Evolutionary conservation across 768 basidiomycete species (phyloP), one percentile per base, ranked within the genome.

Genomic region (Lentinus brumalis): DNA sequence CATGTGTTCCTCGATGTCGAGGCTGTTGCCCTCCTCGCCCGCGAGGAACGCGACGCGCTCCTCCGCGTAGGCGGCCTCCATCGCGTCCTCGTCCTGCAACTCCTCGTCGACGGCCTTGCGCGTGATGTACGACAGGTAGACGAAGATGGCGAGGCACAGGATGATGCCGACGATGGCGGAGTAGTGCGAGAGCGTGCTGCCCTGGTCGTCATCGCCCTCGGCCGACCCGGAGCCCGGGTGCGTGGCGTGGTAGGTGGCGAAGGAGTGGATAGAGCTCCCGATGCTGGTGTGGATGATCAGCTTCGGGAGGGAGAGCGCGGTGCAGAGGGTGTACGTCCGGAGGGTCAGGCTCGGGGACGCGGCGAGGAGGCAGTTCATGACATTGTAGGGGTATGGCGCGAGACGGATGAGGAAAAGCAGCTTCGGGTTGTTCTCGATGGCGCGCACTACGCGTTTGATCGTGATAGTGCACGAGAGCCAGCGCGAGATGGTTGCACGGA

Each of bases 351-450:
- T 86, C 35, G 88, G 87, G n/a, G 91, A 86, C 2, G 92, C 91
- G 8, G 95, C 94, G 50, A 97, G 83, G 50, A 97, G 86, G 70
- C 90, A 92, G 78, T 96, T 97, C 87, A 96, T 92, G 69, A 96
- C 91, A 76, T 96, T 96, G 78, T 91, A 93, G 0, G 90, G 92
- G 71, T 94, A 93, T 4, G 92, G 92, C n/a, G 91, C 94, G 56
- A 95, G 81, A 52, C 95, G 89, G 67, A 97, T 92, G 61, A 96
- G 85, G 78, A 96, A 94, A 18, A 97, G 85, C 5, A 97, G 81
- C 69, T 87, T 87, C 0, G 94, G 94, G 53, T 88, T 86, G 74
- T 87, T 86, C 77, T 96, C 93, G 66, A 97, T 89, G 26, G 94
- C 94, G 39, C 87, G 83, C 10, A 96, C 88, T 58, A 91, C 90